Evolutionary conservation across 2,329 filamentous ascomycete species (phyloP), one percentile per base, ranked within the genome.

Genomic region (Daldinia sp.): DNA sequence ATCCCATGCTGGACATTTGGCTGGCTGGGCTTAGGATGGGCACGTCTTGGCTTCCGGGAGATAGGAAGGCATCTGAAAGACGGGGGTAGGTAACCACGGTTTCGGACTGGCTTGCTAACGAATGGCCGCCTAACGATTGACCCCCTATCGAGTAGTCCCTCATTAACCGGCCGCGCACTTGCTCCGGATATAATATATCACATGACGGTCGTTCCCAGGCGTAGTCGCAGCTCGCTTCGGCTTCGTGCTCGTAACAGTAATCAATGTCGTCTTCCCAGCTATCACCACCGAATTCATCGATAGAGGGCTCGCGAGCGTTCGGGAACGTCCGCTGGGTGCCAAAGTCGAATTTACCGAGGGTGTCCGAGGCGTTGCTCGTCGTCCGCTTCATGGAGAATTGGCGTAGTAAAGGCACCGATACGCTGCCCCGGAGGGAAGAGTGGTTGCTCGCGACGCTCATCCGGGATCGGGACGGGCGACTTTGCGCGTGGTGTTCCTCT

Each of bases 191-290:
- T 21, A 69, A 72, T 37, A 79, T 62, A 48, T 87, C 85, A 53
- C 84, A 69, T 0, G 86, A 88, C 2, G 81, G 78, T 13, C 84
- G 82, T 60, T 87, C 85, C 87, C 87, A 90, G 43, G 87, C 83
- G 68, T 88, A 90, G 64, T 90, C 83, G 71, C 86, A 90, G 73
- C 89, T 81, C 6, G 87, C 87, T 73, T 90, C 88, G 10, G 83
- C 86, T 67, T 87, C 87, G 68, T 90, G 85, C 67, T 90, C 87
- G 70, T 90, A 90, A 71, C 86, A 89, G 74, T 89, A 90, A 71
- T 90, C 88, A 63, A 90, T 90, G 64, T 87, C 87, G 53, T 89
- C 87, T 70, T 90, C 88, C 88, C 88, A 90, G 68, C 79, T 87
- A 68, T 83, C 81, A 6, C 76, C 76, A 19, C 73, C 68, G n/a